These are phyloP conservation scores for Calonectria hongkongensis DNA, from an alignment of 2,329 filamentous ascomycete genomes.

Conservation along the genomic window DNA sequence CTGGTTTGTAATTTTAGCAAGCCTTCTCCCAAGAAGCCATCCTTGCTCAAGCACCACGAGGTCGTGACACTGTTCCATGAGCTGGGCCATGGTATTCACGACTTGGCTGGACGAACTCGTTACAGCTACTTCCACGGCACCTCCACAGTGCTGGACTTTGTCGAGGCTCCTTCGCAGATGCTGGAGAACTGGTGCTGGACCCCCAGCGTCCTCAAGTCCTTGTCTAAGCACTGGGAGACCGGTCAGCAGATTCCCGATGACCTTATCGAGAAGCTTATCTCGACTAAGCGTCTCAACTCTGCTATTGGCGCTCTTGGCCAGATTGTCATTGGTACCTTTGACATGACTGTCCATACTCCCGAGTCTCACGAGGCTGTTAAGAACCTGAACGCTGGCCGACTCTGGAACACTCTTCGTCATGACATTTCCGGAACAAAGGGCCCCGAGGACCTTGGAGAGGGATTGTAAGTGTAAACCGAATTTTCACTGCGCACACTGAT, in stretches of 20 bases:
- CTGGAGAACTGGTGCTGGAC: constrained; percentile 87
- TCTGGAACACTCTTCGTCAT: constrained; percentile 83
- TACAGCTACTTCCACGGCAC: constrained; percentile 82
- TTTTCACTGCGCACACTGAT: background rate
- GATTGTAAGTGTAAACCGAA: constrained; percentile 65
- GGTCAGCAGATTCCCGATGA: constrained; percentile 83
- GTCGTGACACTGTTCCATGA: constrained; percentile 90
- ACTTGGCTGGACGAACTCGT: constrained; percentile 77
- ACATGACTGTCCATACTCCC: constrained; percentile 87
- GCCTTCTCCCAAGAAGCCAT: constrained; percentile 84
- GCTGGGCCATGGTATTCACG: constrained; percentile 82
- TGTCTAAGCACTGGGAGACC: constrained; percentile 85
- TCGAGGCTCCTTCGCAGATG: constrained; percentile 84
- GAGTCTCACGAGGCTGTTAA: constrained; percentile 81
- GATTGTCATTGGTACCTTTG: constrained; percentile 87
- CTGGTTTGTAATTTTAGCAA: constrained; percentile 92
- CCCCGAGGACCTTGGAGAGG: constrained; percentile 78
- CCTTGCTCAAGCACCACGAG: constrained; percentile 87
- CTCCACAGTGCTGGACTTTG: constrained; percentile 79
- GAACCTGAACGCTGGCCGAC: constrained; percentile 76
- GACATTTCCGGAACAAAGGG: constrained; percentile 85
- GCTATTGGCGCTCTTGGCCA: constrained; percentile 87
- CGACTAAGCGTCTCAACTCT: constrained; percentile 87
- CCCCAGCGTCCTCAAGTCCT: constrained; percentile 76
- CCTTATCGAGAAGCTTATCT: constrained; percentile 83